Percentiles rank a stretch among this genome's conserved stretches.
Evolutionary conservation across 1,284 basidiomycete genomes (phyloP).

Genomic region (Cutaneotrichosporon cavernicola): DNA sequence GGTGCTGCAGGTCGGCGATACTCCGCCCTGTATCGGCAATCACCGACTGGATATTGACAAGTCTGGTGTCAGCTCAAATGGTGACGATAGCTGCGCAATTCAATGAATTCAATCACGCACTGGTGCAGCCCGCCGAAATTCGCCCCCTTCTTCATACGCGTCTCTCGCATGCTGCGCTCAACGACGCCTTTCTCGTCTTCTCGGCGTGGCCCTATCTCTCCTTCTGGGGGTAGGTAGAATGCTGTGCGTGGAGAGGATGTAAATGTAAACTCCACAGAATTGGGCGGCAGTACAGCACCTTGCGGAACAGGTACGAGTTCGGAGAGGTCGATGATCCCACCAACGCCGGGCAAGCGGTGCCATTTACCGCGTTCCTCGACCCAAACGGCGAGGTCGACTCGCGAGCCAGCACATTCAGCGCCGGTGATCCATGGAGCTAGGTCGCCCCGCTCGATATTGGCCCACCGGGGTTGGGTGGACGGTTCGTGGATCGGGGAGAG

Average conservation of each 20-base stretch:
- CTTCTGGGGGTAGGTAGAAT: slow-evolving; percentile 31
- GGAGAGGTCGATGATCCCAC: slow-evolving; percentile 13
- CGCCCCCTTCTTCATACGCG: slow-evolving; percentile 50
- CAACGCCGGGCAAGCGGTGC: slow-evolving; percentile 14
- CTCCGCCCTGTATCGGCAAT: slow-evolving; percentile 67
- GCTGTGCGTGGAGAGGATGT: slow-evolving; percentile 26
- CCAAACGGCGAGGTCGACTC: slow-evolving; percentile 45
- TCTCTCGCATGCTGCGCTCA: slow-evolving; percentile 49
- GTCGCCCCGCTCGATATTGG: slow-evolving; percentile 41
- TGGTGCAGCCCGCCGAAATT: slow-evolving; percentile 47
- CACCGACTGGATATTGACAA: slow-evolving; percentile 67
- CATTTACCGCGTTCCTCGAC: slow-evolving; percentile 29
- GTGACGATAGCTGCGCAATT: neutral
- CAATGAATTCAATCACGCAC: slow-evolving; percentile 27
- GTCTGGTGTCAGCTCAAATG: slow-evolving; percentile 53
- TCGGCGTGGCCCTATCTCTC: neutral
- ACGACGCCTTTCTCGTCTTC: slow-evolving; percentile 29
- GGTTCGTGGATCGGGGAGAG: slow-evolving; percentile 49
- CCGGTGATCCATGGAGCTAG: slow-evolving; percentile 48
- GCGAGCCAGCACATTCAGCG: slow-evolving; percentile 29
- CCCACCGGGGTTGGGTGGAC: slow-evolving; percentile 48
- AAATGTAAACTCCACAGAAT: slow-evolving; percentile 42
- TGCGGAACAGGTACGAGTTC: slow-evolving; percentile 12
- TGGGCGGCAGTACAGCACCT: slow-evolving; percentile 22
- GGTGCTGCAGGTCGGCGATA: slow-evolving; percentile 59